phyloP scores from a whole-genome alignment of 768 basidiomycete genomes.

The Mycena olivaceomarginata region DNA sequence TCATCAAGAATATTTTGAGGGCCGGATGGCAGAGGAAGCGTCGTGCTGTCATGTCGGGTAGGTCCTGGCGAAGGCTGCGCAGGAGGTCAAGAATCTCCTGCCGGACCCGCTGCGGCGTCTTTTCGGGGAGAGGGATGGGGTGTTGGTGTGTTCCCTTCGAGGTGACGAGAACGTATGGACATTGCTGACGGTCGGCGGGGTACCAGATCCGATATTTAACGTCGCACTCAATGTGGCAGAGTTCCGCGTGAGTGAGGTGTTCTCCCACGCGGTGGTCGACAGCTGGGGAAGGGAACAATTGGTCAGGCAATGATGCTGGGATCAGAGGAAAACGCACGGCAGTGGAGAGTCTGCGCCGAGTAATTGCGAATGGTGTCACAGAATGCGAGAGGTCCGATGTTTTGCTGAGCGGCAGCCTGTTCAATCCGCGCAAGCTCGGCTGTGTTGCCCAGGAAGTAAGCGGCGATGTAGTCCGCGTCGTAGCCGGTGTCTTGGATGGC shows the following conservation, averaged over 20 bases:
- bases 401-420: neutral
- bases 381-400: neutral
- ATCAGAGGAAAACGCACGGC: neutral
- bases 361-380: neutral
- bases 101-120: neutral
- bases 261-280: neutral
- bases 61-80: neutral
- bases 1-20: neutral
- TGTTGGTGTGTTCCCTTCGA: neutral
- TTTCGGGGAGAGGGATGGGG: neutral
- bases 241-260: neutral
- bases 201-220: neutral
- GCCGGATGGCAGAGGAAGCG: neutral
- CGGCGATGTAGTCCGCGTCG: neutral
- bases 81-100: neutral
- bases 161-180: neutral
- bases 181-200: neutral
- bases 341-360: neutral
- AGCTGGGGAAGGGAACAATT: neutral
- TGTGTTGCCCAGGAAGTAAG: neutral
- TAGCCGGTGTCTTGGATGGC: neutral
- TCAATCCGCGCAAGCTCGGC: neutral
- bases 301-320: neutral
- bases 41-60: slow-evolving; percentile 2
- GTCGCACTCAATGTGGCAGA: neutral